Evolutionary conservation across 495 filamentous ascomycete species (phyloP).

Genomic region (Paragyromitra xinjiangensis): DNA sequence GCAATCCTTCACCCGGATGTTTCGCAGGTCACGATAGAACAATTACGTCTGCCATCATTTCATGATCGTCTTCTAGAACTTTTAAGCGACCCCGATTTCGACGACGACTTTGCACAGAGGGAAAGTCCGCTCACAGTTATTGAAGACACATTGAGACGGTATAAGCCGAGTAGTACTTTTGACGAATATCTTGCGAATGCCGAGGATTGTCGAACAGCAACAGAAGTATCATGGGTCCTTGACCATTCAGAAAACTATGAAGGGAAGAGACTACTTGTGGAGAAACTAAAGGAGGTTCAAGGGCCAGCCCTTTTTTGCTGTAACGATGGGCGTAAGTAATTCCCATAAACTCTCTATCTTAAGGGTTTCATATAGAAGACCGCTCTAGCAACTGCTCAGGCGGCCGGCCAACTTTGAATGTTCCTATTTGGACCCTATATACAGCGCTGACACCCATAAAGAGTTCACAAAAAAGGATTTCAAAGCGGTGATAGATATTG

Average conservation of each 20-base stretch:
- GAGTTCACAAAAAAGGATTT: constrained; percentile 60
- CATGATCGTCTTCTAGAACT: constrained; percentile 54
- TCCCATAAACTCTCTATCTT: not conserved
- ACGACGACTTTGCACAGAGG: constrained; percentile 60
- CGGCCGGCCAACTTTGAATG: not conserved
- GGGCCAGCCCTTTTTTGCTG: constrained; percentile 60
- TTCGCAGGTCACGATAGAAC: constrained; percentile 41
- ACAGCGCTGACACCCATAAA: constrained; percentile 25
- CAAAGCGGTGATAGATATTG: constrained; percentile 59
- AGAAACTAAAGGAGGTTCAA: constrained; percentile 55
- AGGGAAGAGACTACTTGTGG: constrained; percentile 47
- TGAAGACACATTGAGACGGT: constrained; percentile 60
- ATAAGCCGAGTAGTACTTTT: constrained; percentile 59
- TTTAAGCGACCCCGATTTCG: constrained; percentile 56
- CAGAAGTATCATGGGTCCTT: constrained; percentile 59
- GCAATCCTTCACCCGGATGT: constrained; percentile 55
- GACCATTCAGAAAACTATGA: constrained; percentile 52
- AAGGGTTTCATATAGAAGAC: not conserved
- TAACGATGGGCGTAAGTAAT: constrained; percentile 58
- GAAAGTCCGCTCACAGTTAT: constrained; percentile 59
- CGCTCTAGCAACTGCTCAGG: no score
- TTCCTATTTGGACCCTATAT: not conserved
- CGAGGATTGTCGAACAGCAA: constrained; percentile 59
- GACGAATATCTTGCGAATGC: constrained; percentile 63
- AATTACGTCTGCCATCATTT: constrained; percentile 57